phyloP scores from a whole-genome alignment of 164 flowering plant species.

The Buxus sempervirens region DNA sequence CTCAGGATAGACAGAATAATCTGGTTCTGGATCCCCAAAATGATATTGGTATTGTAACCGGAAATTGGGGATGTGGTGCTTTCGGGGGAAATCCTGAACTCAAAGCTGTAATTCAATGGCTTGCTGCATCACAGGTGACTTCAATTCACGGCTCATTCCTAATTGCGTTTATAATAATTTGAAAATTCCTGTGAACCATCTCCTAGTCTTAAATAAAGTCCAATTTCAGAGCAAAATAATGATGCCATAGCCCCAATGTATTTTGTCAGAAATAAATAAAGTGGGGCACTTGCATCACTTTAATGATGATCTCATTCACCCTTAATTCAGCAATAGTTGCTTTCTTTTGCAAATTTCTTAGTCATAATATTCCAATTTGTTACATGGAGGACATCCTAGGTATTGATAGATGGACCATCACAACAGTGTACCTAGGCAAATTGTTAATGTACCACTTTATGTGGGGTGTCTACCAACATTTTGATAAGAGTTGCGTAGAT shows the following conservation, averaged over 20 bases:
- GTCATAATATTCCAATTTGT: neutral
- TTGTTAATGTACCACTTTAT: neutral
- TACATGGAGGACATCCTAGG: neutral
- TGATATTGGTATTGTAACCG: slow-evolving; percentile 72
- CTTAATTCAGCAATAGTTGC: no score
- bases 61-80: slow-evolving; percentile 99
- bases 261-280: no score
- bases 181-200: neutral
- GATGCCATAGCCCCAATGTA: neutral
- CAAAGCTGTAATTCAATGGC: slow-evolving; percentile 82
- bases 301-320: neutral
- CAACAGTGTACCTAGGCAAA: neutral
- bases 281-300: neutral
- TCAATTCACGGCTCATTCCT: neutral
- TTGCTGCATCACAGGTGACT: slow-evolving; percentile 89
- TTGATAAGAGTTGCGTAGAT: neutral
- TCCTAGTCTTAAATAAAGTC: neutral
- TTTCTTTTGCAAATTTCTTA: neutral
- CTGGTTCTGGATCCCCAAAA: slow-evolving; percentile 22
- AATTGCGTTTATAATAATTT: neutral
- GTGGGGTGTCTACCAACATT: neutral
- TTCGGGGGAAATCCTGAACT: slow-evolving; percentile 93
- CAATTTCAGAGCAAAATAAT: no score
- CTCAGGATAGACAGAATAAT: slow-evolving; percentile 5
- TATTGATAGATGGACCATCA: neutral